phyloP scores from a whole-genome alignment of 306 rosid genomes.

The Senna siamea region DNA sequence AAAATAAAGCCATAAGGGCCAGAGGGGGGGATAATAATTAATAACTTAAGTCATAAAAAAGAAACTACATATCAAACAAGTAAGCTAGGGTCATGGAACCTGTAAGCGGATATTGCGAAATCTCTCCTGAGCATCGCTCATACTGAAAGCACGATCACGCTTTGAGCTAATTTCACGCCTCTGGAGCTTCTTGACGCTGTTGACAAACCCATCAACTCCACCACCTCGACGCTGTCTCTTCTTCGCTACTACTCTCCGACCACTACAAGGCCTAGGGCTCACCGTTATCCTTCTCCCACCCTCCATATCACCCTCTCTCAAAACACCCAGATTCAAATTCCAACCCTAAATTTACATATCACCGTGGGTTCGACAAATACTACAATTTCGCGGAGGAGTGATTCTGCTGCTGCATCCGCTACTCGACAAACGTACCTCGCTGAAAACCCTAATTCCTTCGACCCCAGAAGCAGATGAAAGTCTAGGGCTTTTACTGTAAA shows the following conservation, averaged over 20 bases:
- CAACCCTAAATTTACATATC: slow-evolving; percentile 20
- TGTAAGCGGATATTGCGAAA: slow-evolving; percentile 67
- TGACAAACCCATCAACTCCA: slow-evolving; percentile 56
- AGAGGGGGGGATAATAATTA: too few species aligned
- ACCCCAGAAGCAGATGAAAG: neutral
- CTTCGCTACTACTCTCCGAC: slow-evolving; percentile 58
- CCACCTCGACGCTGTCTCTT: slow-evolving; percentile 56
- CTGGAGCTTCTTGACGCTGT: slow-evolving; percentile 70
- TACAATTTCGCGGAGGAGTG: neutral
- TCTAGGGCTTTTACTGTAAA: neutral
- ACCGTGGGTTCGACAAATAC: neutral
- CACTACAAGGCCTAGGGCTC: slow-evolving; percentile 65
- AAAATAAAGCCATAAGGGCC: neutral
- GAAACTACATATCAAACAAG: neutral
- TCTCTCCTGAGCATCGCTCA: slow-evolving; percentile 67
- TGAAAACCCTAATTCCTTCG: slow-evolving; percentile 40
- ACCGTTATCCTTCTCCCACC: slow-evolving; percentile 64
- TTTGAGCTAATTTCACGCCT: slow-evolving; percentile 68
- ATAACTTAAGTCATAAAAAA: neutral
- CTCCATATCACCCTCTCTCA: slow-evolving; percentile 47
- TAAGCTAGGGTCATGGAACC: slow-evolving; percentile 30
- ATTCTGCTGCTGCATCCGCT: neutral
- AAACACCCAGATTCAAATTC: slow-evolving; percentile 7
- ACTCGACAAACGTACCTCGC: slow-evolving; percentile 6
- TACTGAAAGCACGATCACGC: slow-evolving; percentile 66